Evolutionary conservation across 1,139 yeast genomes (phyloP).

Genomic region (Saccharomycopsis phalli): DNA sequence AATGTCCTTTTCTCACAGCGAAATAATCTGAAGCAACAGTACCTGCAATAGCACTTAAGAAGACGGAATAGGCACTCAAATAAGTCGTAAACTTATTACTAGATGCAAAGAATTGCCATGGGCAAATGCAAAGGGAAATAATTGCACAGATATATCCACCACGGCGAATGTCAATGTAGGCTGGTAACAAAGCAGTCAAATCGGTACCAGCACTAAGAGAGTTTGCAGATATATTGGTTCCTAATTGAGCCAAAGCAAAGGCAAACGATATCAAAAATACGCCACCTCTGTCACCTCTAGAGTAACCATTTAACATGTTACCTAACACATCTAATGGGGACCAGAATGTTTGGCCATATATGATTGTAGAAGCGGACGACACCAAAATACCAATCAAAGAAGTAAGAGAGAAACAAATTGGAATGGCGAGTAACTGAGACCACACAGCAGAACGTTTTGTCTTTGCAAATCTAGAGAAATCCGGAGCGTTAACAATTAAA

Average conservation of each 20-base stretch:
- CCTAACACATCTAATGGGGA: constrained; percentile 73
- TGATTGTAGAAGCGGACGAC: constrained; percentile 65
- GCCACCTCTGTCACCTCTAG: constrained; percentile 76
- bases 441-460: constrained; percentile 39
- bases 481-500: constrained; percentile 80
- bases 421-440: constrained; percentile 59
- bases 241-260: constrained; percentile 78
- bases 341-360: constrained; percentile 74
- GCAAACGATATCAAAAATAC: constrained; percentile 72
- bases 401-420: constrained; percentile 69
- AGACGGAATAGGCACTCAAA: constrained; percentile 77
- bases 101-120: constrained; percentile 76
- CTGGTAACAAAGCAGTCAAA: constrained; percentile 74
- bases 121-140: constrained; percentile 71
- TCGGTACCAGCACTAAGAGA: constrained; percentile 89
- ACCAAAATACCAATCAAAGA: constrained; percentile 82
- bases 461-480: constrained; percentile 76
- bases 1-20: constrained; percentile 64
- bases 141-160: constrained; percentile 75
- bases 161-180: constrained; percentile 73
- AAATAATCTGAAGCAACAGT: constrained; percentile 72
- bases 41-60: constrained; percentile 82
- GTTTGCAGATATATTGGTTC: constrained; percentile 89
- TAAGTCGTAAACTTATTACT: constrained; percentile 77
- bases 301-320: constrained; percentile 50